Evolutionary conservation across 768 basidiomycete genomes (phyloP).

Genomic region (Pulveroboletus sp.): DNA sequence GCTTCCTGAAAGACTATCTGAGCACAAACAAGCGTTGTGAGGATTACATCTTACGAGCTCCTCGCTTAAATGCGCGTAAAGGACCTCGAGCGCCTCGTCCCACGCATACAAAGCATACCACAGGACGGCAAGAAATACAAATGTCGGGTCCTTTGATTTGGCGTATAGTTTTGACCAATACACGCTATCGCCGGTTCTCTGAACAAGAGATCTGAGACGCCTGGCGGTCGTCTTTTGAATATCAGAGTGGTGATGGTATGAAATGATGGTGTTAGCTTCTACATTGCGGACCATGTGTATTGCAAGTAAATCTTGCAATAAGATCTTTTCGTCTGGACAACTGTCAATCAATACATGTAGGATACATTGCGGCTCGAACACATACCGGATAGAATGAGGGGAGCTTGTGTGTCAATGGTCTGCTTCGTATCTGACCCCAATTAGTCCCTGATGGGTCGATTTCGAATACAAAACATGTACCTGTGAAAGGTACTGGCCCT

Average conservation of each 20-base stretch:
- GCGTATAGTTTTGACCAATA: slow-evolving; percentile 36
- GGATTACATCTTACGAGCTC: slow-evolving; percentile 35
- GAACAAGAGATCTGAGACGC: slow-evolving; percentile 28
- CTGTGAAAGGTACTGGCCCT: slow-evolving; percentile 8
- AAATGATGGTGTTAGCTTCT: slow-evolving; percentile 31
- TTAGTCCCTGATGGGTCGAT: background rate
- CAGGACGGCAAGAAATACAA: slow-evolving; percentile 39
- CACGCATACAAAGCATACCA: slow-evolving; percentile 64
- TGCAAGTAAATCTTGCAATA: slow-evolving; percentile 37
- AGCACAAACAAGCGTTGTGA: background rate
- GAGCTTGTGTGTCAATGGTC: slow-evolving; percentile 34
- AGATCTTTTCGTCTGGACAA: slow-evolving; percentile 15
- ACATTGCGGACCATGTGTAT: slow-evolving; percentile 36
- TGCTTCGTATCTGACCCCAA: slow-evolving; percentile 15
- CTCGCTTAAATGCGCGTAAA: slow-evolving; percentile 49
- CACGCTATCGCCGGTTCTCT: slow-evolving; percentile 34
- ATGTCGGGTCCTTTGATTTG: slow-evolving; percentile 31
- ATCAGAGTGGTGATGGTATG: slow-evolving; percentile 31
- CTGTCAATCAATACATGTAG: background rate
- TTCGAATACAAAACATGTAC: slow-evolving; percentile 9
- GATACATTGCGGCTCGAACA: background rate
- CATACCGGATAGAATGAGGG: slow-evolving; percentile 28
- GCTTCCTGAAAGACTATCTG: slow-evolving; percentile 38
- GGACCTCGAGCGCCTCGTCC: slow-evolving; percentile 54
- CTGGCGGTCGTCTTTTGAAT: slow-evolving; percentile 26